Evolutionary conservation across 208 protist species (phyloP), one percentile per base, ranked within the genome.

Genomic region (Strigomonas culicis): DNA sequence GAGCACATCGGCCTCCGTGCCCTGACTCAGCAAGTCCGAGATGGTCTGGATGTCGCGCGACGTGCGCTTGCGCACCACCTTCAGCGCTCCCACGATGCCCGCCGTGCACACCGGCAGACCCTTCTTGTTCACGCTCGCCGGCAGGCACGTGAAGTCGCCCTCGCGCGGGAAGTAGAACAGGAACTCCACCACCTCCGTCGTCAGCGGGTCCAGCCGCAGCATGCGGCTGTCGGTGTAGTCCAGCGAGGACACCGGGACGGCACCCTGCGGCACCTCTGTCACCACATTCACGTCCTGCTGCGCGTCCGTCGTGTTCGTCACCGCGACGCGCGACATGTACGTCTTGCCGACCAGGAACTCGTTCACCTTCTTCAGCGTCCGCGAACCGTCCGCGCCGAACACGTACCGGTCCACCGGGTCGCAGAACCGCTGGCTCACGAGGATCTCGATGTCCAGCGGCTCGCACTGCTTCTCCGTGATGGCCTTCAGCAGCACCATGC

Each of bases 161-260:
- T 44, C 43, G 27, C 36, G 27, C 27, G 64, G 64, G 30, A 69
- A 69, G 53, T 69, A 69, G 34, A 69, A 69, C 30, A 57, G 32
- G 43, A 59, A 52, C 51, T 62, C 43, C 15, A 25, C 11, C 43
- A 51, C 27, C 53, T 44, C 19, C 25, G 64, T 69, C 41, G 44
- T 27, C 17, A 69, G 55, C 55, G 64, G 53, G 10, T 27, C 43
- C 55, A 69, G 50, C 25, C 17, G 13, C 55, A 53, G 4, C 39
- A 27, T 28, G 7, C 10, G 30, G 41, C 24, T 51, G 51, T 59
- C 17, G 7, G 63, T 60, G 63, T 53, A 68, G 28, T 68, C 63
- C 11, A 53, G 36, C 25, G 8, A 21, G 31, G 22, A 19, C 8
- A 68, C 63, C 10, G 63, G 63, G 17, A 68, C 25, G 3, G 52